Conservation (phyloP, 1,139 yeast species). For the Diutina ranongensis region DNA sequence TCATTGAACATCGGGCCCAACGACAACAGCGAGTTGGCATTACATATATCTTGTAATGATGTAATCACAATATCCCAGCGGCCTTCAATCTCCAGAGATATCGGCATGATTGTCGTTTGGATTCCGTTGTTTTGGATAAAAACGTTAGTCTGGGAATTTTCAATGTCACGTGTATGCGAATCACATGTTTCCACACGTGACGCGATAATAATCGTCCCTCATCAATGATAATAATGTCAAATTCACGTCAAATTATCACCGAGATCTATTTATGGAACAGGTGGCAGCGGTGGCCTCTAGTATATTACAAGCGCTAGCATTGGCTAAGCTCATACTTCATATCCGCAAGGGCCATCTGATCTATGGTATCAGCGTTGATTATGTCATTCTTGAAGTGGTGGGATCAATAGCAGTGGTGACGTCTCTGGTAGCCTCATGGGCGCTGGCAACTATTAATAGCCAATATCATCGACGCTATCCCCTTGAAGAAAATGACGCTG, state of each 20-base stretch:
- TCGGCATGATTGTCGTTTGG: neutral
- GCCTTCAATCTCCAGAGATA: constrained; percentile 25
- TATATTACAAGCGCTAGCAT: neutral
- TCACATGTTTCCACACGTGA: neutral
- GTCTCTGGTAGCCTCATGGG: neutral
- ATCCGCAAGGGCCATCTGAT: neutral
- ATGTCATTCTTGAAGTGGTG: neutral
- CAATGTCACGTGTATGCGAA: neutral
- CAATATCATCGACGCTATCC: neutral
- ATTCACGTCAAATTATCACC: too few relatives aligned
- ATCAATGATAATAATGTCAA: too few relatives aligned
- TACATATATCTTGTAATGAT: constrained; percentile 57
- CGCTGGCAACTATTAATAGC: neutral
- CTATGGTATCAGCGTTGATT: neutral
- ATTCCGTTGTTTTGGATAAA: neutral
- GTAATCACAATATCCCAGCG: constrained; percentile 61
- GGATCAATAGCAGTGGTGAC: neutral
- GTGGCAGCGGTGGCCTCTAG: too few relatives aligned
- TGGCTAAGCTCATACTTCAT: neutral
- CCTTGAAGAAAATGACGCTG: neutral
- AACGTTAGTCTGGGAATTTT: neutral
- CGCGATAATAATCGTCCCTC: too few relatives aligned
- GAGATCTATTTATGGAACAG: neutral
- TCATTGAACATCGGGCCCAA: constrained; percentile 28
- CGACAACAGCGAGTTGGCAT: constrained; percentile 41